Conservation (phyloP, 805 yeast species). For the Nakazawaea wickerhamii region DNA sequence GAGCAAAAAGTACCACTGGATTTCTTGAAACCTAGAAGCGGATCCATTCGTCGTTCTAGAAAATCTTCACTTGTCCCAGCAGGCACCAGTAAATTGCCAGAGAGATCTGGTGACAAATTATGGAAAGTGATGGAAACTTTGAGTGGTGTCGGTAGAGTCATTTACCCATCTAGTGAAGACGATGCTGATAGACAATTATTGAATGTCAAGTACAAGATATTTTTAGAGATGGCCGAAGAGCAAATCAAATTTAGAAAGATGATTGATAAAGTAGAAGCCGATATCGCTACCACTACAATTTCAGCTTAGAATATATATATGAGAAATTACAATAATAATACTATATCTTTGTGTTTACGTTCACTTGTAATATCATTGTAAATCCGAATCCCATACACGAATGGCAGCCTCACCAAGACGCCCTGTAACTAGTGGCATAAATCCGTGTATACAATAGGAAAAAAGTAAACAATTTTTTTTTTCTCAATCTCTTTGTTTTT, state of each 20-base stretch:
- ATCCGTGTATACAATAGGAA: no score
- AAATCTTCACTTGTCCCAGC: conserved; percentile 11
- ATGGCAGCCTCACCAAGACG: no score
- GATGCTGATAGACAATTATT: conserved; percentile 68
- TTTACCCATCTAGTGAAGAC: conserved; percentile 54
- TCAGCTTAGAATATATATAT: background rate
- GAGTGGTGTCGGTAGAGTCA: conserved; percentile 79
- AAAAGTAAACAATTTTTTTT: no score
- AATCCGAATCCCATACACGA: no score
- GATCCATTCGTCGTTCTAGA: conserved; percentile 15
- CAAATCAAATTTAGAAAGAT: conserved; percentile 72
- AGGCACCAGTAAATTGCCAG: conserved; percentile 5
- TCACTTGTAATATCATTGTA: no score
- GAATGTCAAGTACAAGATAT: conserved; percentile 75
- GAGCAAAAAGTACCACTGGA: conserved; percentile 7
- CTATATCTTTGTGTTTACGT: no score
- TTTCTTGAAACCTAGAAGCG: conserved; percentile 35
- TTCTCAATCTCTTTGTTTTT: no score
- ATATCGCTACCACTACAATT: conserved; percentile 20
- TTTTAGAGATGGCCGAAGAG: conserved; percentile 79
- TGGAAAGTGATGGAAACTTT: conserved; percentile 86
- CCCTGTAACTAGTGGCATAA: no score
- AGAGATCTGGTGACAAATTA: conserved; percentile 51
- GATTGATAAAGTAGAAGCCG: conserved; percentile 47
- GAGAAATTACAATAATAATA: no score